A percentile compares a stretch with the other conserved stretches of the same genome.
Conservation (phyloP, 108 stramenopile species). For the Fragilaria radians region DNA sequence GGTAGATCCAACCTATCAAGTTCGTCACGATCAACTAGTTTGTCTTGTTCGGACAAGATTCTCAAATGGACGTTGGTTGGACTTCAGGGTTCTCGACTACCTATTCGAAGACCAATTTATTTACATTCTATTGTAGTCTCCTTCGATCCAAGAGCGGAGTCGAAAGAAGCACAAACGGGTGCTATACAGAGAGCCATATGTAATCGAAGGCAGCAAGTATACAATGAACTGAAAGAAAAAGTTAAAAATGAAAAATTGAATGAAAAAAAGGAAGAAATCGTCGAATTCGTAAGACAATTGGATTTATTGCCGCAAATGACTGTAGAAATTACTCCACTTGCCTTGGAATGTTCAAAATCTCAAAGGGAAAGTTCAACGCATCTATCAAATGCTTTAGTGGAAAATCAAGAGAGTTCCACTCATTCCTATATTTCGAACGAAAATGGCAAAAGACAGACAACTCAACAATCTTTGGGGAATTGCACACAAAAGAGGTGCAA, state of each 20-base stretch:
- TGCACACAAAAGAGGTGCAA: too few relatives aligned
- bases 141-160: slow-evolving; percentile 37
- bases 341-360: background rate
- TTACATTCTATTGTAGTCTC: slow-evolving; percentile 61
- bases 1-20: slow-evolving; percentile 82
- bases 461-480: too few relatives aligned
- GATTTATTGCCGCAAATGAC: background rate
- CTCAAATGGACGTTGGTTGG: slow-evolving; percentile 80
- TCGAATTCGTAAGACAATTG: background rate
- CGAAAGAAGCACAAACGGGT: slow-evolving; percentile 19
- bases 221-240: slow-evolving; percentile 6
- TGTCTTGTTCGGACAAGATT: slow-evolving; percentile 92
- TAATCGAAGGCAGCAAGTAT: slow-evolving; percentile 23
- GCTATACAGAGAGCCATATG: slow-evolving; percentile 61
- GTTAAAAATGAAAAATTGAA: background rate
- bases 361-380: background rate
- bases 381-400: too few relatives aligned
- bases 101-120: slow-evolving; percentile 44
- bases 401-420: too few relatives aligned
- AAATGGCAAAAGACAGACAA: too few relatives aligned
- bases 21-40: slow-evolving; percentile 62
- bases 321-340: background rate
- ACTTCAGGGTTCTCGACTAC: slow-evolving; percentile 57
- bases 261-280: slow-evolving; percentile 1
- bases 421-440: too few relatives aligned